phyloP scores from a whole-genome alignment of 2,329 filamentous ascomycete genomes.

The Chalaropsis thielavioides region DNA sequence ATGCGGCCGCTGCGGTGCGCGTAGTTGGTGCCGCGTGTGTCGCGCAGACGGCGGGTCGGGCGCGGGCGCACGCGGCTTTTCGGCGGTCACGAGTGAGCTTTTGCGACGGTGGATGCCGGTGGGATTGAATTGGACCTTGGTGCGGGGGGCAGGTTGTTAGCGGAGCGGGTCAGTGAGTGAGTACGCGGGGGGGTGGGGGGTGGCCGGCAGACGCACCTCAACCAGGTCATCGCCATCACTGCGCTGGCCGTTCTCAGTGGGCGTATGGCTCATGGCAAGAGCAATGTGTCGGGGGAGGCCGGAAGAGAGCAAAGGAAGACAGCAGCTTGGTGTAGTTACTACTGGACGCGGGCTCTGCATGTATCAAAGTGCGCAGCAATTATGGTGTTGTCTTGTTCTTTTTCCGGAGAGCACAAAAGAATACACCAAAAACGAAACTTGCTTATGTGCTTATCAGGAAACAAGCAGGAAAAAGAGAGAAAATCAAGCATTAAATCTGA shows the following conservation, averaged over 20 bases:
- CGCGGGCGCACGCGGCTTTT: conserved; percentile 21
- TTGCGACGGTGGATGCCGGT: conserved; percentile 48
- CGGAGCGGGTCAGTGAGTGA: background rate
- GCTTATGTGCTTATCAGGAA: no score
- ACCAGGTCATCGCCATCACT: conserved; percentile 14
- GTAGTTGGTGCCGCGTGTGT: conserved; percentile 5
- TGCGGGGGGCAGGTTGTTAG: background rate
- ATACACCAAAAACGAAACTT: no score
- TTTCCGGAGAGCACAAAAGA: no score
- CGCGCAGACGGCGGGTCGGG: background rate
- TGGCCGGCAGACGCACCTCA: conserved; percentile 9
- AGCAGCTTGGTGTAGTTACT: background rate
- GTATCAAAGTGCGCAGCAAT: no score
- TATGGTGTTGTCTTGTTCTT: no score
- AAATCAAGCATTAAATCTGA: no score
- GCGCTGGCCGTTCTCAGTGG: conserved; percentile 3
- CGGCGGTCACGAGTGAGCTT: conserved; percentile 45
- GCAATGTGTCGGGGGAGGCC: background rate
- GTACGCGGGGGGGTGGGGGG: background rate
- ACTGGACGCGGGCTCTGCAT: no score
- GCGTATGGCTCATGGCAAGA: background rate
- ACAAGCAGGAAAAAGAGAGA: no score
- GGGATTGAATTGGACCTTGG: conserved; percentile 47
- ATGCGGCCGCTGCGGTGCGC: conserved; percentile 20
- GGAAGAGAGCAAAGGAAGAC: background rate